Evolutionary conservation across 139 green algal genomes (phyloP).

Genomic region (Chlorella vulgaris): DNA sequence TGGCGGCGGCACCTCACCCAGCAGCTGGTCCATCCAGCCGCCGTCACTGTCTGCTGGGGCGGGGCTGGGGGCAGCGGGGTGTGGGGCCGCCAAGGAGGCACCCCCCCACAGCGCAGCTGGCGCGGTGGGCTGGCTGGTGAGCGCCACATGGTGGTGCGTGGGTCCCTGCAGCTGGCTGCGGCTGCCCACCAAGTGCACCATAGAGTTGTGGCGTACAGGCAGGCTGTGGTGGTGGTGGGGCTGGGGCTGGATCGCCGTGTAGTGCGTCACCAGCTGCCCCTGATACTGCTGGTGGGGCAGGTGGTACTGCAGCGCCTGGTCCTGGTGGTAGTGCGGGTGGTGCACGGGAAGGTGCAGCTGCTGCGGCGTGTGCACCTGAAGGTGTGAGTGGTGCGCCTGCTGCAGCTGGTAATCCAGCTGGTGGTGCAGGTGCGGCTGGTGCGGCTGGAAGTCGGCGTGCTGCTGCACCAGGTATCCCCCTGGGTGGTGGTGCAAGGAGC

Average conservation of each 20-base stretch:
- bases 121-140: slow-evolving; percentile 10
- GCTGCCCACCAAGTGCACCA: not conserved
- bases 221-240: not conserved
- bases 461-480: not conserved
- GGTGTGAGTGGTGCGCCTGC: not conserved
- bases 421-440: not conserved
- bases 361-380: not conserved
- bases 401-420: not conserved
- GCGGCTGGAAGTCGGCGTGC: not conserved
- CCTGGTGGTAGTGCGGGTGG: not conserved
- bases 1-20: not conserved
- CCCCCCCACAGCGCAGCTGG: not conserved
- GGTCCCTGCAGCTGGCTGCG: too few relatives aligned
- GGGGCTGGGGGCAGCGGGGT: not conserved
- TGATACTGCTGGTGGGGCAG: not conserved
- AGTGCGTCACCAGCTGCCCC: too few relatives aligned
- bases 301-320: not conserved
- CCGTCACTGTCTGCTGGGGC: not conserved
- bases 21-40: not conserved
- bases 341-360: not conserved
- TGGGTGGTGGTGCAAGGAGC: not conserved
- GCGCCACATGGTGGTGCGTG: too few relatives aligned
- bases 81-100: not conserved
- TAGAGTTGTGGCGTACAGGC: not conserved
- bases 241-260: not conserved